phyloP scores from a whole-genome alignment of 2,329 filamentous ascomycete species.

The Sporothrix phasma region DNA sequence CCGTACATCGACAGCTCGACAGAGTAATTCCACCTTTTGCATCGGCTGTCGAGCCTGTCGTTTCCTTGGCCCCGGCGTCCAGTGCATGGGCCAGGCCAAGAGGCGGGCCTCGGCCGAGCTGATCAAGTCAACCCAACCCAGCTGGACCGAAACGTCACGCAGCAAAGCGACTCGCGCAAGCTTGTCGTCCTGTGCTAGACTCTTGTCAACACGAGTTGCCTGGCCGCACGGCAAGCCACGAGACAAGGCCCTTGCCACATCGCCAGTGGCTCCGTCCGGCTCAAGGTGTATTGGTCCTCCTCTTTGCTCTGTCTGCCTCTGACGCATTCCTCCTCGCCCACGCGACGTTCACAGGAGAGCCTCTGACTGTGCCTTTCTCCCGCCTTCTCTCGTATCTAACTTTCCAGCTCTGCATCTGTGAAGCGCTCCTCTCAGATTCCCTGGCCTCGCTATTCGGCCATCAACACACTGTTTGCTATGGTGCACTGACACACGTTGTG shows the following conservation, averaged over 20 bases:
- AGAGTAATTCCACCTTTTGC: neutral
- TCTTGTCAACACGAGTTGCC: neutral
- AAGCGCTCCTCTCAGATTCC: too few relatives aligned
- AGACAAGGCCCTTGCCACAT: neutral
- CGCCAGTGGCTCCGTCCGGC: neutral
- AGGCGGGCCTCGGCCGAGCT: slow-evolving; percentile 1
- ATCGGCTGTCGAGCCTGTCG: neutral
- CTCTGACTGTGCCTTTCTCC: too few relatives aligned
- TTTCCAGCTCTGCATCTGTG: too few relatives aligned
- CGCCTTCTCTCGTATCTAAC: too few relatives aligned
- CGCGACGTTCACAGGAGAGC: too few relatives aligned
- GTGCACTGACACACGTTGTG: neutral
- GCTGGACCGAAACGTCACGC: neutral
- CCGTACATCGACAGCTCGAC: neutral
- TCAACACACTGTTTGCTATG: neutral
- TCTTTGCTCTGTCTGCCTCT: neutral
- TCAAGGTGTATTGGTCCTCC: too few relatives aligned
- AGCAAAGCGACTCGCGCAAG: neutral
- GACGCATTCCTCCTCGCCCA: too few relatives aligned
- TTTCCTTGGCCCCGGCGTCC: neutral
- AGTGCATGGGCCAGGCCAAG: neutral
- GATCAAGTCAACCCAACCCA: neutral
- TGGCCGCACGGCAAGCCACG: neutral
- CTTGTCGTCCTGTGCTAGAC: neutral
- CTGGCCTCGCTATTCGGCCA: neutral